Evolutionary conservation across 495 filamentous ascomycete genomes (phyloP), one percentile per base, ranked within the genome.

Genomic region (Aspergillus nanangensis): DNA sequence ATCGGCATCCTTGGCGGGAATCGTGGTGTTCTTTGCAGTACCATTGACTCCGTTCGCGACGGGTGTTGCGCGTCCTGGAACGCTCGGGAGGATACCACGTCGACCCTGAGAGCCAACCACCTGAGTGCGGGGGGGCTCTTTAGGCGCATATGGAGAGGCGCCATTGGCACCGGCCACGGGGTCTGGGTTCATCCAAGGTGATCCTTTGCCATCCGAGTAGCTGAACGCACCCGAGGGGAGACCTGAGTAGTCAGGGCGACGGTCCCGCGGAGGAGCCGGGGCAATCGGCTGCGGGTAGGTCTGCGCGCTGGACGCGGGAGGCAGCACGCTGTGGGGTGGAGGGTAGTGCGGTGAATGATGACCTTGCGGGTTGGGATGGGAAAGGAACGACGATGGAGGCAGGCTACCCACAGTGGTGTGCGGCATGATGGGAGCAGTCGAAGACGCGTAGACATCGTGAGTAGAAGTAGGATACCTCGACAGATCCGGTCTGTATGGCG

Each of bases 51-150:
- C 78, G 44, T 71, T 74, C 13, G 78, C 65, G 18, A 84, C 78
- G 4, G 84, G 79, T 48, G 86, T 82, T 20, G 79, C 72, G 47
- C 88, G 78, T 47, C 90, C 89, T 21, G 88, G 87, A 51, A 90
- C 86, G 56, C 88, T 95, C n/a, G 91, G 89, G 41, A 95, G 67
- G 32, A 95, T 90, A 5, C 90, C 90, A 47, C 90, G 77, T 19
- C 90, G 81, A 24, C 90, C 90, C 70, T 96, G 90, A 35, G 89
- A 92, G 9, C 90, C 90, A 27, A 96, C 90, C 23, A 96, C 90
- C 65, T 95, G 90, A 3, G 86, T 89, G 2, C 88, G 88, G 51
- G 82, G 80, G 23, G 71, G 65, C 45, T 83, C 78, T 55, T 70
- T 70, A 14, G 62, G 51, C 36, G 54, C 67, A 43, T 72, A 69